Evolutionary conservation across 495 filamentous ascomycete genomes (phyloP).

Genomic region (Talaromyces adpressus): DNA sequence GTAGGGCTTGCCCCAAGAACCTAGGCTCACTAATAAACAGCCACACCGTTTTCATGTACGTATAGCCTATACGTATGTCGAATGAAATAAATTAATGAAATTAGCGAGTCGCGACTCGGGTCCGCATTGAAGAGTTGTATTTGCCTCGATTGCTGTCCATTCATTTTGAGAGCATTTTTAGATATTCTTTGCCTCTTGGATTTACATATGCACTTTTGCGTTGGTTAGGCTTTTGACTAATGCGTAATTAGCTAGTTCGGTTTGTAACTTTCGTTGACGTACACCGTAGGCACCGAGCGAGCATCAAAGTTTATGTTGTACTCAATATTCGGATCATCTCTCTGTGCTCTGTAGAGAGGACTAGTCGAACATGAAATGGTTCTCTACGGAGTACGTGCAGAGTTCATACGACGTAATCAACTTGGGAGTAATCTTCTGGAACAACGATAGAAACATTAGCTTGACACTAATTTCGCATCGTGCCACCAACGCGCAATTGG

Average conservation of each 20-base stretch:
- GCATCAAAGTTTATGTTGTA: not conserved
- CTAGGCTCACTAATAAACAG: not conserved
- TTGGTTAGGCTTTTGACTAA: not conserved
- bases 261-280: not conserved
- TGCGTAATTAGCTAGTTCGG: not conserved
- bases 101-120: not conserved
- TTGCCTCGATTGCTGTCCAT: not conserved
- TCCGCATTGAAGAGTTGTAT: not conserved
- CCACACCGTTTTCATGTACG: not conserved
- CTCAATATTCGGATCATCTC: not conserved
- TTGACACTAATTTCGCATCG: not conserved
- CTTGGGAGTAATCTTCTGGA: not conserved
- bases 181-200: not conserved
- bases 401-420: not conserved
- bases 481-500: not conserved
- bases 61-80: not conserved
- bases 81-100: not conserved
- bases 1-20: not conserved
- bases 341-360: not conserved
- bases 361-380: not conserved
- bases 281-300: not conserved
- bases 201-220: not conserved
- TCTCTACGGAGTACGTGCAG: not conserved
- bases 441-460: not conserved
- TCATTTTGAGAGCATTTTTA: no score